Percentiles rank a stretch among this genome's conserved stretches.
Evolutionary conservation across 2,329 filamentous ascomycete genomes (phyloP).

Genomic region (Escovopsis weberi): DNA sequence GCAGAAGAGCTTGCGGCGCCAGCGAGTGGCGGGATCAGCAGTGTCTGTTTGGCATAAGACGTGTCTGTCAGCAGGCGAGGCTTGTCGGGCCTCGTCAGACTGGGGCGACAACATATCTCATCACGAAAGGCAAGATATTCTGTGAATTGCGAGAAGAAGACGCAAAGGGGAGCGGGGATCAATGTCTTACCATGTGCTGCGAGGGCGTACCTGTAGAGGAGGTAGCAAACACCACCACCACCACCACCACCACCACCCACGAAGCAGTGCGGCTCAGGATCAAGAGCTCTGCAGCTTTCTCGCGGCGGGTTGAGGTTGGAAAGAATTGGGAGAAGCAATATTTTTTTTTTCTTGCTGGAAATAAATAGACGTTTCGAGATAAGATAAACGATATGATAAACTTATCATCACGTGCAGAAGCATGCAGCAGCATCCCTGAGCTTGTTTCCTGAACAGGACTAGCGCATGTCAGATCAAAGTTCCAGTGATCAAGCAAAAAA

Average conservation of each 20-base stretch:
- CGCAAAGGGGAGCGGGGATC: not conserved
- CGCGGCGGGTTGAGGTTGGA: not conserved
- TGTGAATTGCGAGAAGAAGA: not conserved
- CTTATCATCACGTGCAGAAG: too few relatives aligned
- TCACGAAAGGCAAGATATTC: constrained; percentile 16
- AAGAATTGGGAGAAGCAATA: not conserved
- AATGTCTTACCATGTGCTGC: not conserved
- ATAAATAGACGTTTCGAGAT: too few relatives aligned
- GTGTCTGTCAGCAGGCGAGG: constrained; percentile 34
- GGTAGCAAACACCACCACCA: too few relatives aligned
- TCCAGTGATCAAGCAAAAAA: too few relatives aligned
- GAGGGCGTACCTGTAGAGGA: not conserved
- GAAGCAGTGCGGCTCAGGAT: too few relatives aligned
- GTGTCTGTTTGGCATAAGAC: constrained; percentile 44
- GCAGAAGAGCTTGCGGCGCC: constrained; percentile 4
- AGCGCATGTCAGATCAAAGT: too few relatives aligned
- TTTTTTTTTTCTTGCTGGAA: too few relatives aligned
- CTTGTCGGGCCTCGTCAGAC: constrained; percentile 33
- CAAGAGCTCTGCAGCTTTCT: too few relatives aligned
- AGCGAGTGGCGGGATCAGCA: constrained; percentile 21
- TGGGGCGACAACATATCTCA: constrained; percentile 36
- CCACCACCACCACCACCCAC: too few relatives aligned
- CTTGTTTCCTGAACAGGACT: too few relatives aligned
- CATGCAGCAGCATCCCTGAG: too few relatives aligned
- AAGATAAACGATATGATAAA: too few relatives aligned